phyloP scores from a whole-genome alignment of 306 rosid genomes.

The Castanea sativa region DNA sequence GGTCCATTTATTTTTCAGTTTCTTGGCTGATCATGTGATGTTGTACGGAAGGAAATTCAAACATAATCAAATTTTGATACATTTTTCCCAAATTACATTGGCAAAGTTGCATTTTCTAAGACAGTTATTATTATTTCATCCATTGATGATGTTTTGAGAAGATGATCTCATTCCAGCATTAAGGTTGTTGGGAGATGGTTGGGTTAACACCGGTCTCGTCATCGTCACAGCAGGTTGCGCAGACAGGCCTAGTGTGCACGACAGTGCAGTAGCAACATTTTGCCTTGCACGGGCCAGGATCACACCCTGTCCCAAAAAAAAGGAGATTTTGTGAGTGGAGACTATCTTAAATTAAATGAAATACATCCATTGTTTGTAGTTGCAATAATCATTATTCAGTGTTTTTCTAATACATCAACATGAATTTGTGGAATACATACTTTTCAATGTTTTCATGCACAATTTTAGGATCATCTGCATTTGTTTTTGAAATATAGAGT shows the following conservation, averaged over 20 bases:
- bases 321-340: too few relatives aligned
- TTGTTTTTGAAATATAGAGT: too few relatives aligned
- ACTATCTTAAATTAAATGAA: too few relatives aligned
- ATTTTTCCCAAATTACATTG: background rate
- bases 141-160: too few relatives aligned
- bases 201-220: background rate
- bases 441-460: too few relatives aligned
- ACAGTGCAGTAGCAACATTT: slow-evolving; percentile 3
- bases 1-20: background rate
- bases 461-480: too few relatives aligned
- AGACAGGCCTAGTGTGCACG: background rate
- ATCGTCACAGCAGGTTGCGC: background rate
- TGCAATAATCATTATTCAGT: too few relatives aligned
- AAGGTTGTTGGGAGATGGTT: background rate
- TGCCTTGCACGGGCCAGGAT: background rate
- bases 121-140: background rate
- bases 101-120: background rate
- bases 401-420: too few relatives aligned
- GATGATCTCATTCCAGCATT: background rate
- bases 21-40: background rate
- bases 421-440: too few relatives aligned
- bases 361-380: too few relatives aligned
- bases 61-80: background rate
- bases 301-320: background rate
- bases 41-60: background rate